Base-by-base conservation (phyloP, 106 monocot genomes). In the Chionographis japonica region DNA sequence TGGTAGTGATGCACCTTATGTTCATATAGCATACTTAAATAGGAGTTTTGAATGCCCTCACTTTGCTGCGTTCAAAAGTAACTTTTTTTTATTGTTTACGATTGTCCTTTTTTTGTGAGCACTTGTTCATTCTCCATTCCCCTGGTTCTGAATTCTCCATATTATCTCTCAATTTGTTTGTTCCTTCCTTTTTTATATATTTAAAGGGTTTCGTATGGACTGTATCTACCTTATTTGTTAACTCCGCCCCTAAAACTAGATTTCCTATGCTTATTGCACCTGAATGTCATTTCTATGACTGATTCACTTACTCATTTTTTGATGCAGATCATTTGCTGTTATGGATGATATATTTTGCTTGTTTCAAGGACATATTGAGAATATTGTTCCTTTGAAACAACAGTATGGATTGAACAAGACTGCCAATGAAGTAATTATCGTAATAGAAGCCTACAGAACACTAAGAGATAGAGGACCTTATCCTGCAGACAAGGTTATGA, bases 361-460 rank as follows among this genome's bases (percentile, higher is more conserved):
- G 60, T 81, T 81, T 61, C 72, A 80, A 67, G 85, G 85, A 35
- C 73, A 70, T 16, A 60, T 85, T 50, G 80, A 78, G 43, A 81
- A 85, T 51, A 67, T 85, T 54, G 41, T 63, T 37, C 50, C 12
- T 52, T 49, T 83, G 74, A 84, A 84, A 64, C 79, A 84, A 35
- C 67, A 80, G 54, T 79, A 76, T 65, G 80, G 79, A 41, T 35
- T 84, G 67, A 52, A 57, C 63, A 79, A 80, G 70, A 69, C 46
- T 56, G 79, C 72, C 2, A 79, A 76, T 68, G 84, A 84, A 61
- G 79, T 72, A 4, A 68, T 72, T 37, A 79, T 84, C 40, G 65
- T 84, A 12, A 84, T 80, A 4, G 84, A 80, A 71, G 84, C 83
- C 4, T 84, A 79, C 56, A 75, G 70, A 52, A 74, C 79, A 15